These are phyloP conservation scores for Pyracantha coccinea DNA, from an alignment of 331 rosid genomes.

Conservation along the genomic window DNA sequence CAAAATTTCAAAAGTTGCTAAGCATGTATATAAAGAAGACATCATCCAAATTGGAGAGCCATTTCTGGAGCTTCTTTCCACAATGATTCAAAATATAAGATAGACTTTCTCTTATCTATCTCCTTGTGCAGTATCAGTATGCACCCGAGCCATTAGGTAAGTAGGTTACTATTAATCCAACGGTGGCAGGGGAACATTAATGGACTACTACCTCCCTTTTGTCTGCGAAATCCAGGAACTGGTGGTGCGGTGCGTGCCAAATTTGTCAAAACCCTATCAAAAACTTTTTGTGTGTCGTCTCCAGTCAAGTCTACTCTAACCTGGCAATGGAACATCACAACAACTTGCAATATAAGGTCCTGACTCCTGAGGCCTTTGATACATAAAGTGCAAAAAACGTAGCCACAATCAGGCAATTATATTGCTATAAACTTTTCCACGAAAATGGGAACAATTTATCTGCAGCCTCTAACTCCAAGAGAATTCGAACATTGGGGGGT, in stretches of 20 bases:
- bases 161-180: neutral
- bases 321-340: constrained; percentile 31
- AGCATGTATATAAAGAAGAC: neutral
- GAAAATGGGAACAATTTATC: neutral
- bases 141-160: neutral
- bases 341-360: neutral
- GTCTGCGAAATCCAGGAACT: constrained; percentile 75
- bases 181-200: neutral
- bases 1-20: neutral
- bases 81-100: neutral
- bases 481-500: neutral
- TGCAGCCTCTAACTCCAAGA: neutral
- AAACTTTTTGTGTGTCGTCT: constrained; percentile 60
- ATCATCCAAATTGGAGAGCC: neutral
- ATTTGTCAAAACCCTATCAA: constrained; percentile 44
- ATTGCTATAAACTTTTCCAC: neutral
- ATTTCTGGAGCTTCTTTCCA: neutral
- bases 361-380: neutral
- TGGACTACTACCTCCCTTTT: constrained; percentile 64
- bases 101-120: neutral
- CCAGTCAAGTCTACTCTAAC: constrained; percentile 67
- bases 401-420: neutral
- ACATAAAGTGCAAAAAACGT: neutral
- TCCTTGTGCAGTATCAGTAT: neutral
- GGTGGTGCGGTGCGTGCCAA: constrained; percentile 77